These are phyloP conservation scores for Bromus sterilis DNA, from an alignment of 176 grass and related monocot species.

Conservation along the genomic window DNA sequence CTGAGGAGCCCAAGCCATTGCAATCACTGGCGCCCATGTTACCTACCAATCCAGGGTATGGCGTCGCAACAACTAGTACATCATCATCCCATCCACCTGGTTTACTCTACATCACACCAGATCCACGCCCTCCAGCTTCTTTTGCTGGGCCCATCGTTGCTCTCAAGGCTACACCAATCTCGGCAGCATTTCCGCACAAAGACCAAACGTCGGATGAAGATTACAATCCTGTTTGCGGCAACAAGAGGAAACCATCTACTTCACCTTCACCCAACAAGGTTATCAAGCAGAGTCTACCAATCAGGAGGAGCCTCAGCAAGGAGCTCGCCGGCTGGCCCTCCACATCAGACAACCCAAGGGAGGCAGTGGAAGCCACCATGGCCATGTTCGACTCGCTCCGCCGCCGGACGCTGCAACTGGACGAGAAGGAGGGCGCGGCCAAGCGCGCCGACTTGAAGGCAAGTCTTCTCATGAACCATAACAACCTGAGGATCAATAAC, in stretches of 20 bases:
- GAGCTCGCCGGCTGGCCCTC: slow-evolving; percentile 15
- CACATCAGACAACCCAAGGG: slow-evolving; percentile 19
- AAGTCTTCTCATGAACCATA: slow-evolving; percentile 41
- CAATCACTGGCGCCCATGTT: slow-evolving; percentile 59
- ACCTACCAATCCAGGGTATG: slow-evolving; percentile 21
- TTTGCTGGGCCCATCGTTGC: not conserved
- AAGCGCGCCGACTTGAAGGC: slow-evolving; percentile 38
- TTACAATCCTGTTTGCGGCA: not conserved
- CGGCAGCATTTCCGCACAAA: not conserved
- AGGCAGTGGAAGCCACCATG: slow-evolving; percentile 33
- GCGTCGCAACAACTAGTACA: slow-evolving; percentile 14
- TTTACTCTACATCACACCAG: slow-evolving; percentile 24
- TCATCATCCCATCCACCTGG: slow-evolving; percentile 25
- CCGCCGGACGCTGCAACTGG: slow-evolving; percentile 32
- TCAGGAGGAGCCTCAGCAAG: slow-evolving; percentile 31
- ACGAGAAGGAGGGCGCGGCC: slow-evolving; percentile 32
- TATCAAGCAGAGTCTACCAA: slow-evolving; percentile 10
- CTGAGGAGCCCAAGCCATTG: slow-evolving; percentile 27
- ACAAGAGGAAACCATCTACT: not conserved
- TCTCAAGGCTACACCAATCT: slow-evolving; percentile 22
- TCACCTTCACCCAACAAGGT: not conserved
- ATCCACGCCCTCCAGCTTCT: not conserved
- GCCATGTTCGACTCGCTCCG: slow-evolving; percentile 56
- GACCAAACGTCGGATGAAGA: slow-evolving; percentile 14
- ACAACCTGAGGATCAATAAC: slow-evolving; percentile 35